phyloP scores from a whole-genome alignment of 2,329 filamentous ascomycete species.

The Fonsecaea nubica region DNA sequence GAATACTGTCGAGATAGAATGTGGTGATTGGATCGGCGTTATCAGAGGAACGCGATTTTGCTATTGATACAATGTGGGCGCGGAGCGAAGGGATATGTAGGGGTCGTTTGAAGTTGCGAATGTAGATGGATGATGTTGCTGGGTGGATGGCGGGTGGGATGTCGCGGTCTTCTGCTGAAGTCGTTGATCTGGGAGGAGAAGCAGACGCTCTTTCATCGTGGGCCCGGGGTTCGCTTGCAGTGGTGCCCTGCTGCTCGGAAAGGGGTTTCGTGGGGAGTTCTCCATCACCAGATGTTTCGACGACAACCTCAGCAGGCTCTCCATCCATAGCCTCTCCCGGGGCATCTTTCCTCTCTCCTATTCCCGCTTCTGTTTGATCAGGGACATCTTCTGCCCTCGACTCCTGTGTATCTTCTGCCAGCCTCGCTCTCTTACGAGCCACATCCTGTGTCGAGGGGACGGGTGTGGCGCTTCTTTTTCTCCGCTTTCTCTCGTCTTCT shows the following conservation, averaged over 20 bases:
- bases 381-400: conserved; percentile 37
- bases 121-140: conserved; percentile 80
- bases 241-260: neutral
- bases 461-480: conserved; percentile 70
- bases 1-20: conserved; percentile 83
- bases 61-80: conserved; percentile 72
- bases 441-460: conserved; percentile 61
- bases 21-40: conserved; percentile 65
- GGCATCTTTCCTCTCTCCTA: conserved; percentile 38
- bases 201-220: conserved; percentile 6
- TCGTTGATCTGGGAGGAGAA: conserved; percentile 35
- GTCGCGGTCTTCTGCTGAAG: conserved; percentile 47
- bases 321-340: conserved; percentile 15
- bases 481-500: conserved; percentile 68
- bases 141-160: conserved; percentile 69
- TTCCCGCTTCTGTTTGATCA: conserved; percentile 32
- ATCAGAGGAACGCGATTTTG: conserved; percentile 60
- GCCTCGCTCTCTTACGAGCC: conserved; percentile 62
- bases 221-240: neutral
- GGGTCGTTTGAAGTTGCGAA: conserved; percentile 87
- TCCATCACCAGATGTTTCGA: conserved; percentile 47
- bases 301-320: neutral
- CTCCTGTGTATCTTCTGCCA: conserved; percentile 42
- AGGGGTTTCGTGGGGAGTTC: conserved; percentile 7
- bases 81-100: conserved; percentile 72